phyloP scores from a whole-genome alignment of 2,329 filamentous ascomycete species.

The Epicoccum nigrum region DNA sequence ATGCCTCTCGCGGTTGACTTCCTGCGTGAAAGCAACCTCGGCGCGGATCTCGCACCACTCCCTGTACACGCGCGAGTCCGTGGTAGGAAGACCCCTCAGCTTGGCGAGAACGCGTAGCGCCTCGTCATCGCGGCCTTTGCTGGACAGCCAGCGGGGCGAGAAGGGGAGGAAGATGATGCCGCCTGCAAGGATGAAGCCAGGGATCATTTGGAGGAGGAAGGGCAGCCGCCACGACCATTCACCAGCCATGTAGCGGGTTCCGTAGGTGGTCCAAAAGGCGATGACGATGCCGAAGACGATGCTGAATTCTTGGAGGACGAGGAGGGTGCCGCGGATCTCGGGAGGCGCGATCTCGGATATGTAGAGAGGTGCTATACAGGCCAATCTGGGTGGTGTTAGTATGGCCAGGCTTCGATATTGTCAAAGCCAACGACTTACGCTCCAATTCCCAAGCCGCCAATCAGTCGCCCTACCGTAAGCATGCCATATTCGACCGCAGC shows the following conservation, averaged over 20 bases:
- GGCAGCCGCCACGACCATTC: conserved; percentile 56
- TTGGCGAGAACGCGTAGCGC: conserved; percentile 55
- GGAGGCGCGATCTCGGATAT: conserved; percentile 60
- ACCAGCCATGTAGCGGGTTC: conserved; percentile 52
- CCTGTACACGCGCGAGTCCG: conserved; percentile 57
- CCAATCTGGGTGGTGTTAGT: conserved; percentile 27
- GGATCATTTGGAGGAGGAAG: conserved; percentile 55
- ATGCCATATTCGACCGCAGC: conserved; percentile 58
- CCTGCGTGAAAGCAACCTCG: conserved; percentile 60
- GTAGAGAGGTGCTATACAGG: conserved; percentile 58
- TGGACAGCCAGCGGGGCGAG: conserved; percentile 62
- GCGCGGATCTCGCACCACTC: conserved; percentile 62
- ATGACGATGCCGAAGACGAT: conserved; percentile 58
- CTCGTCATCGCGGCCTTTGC: conserved; percentile 53
- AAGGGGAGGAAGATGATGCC: conserved; percentile 59
- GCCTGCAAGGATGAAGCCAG: conserved; percentile 47
- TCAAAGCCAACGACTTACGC: conserved; percentile 51
- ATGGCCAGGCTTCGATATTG: no score
- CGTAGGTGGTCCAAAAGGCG: conserved; percentile 63
- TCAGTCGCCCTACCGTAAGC: conserved; percentile 57
- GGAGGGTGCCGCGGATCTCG: conserved; percentile 56
- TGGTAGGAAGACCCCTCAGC: conserved; percentile 56
- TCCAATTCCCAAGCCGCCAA: conserved; percentile 60
- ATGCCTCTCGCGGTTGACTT: conserved; percentile 50
- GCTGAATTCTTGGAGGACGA: conserved; percentile 57